These are phyloP conservation scores for Blastobotrys arbuscula DNA, from an alignment of 1,139 yeast species.

Conservation along the genomic window DNA sequence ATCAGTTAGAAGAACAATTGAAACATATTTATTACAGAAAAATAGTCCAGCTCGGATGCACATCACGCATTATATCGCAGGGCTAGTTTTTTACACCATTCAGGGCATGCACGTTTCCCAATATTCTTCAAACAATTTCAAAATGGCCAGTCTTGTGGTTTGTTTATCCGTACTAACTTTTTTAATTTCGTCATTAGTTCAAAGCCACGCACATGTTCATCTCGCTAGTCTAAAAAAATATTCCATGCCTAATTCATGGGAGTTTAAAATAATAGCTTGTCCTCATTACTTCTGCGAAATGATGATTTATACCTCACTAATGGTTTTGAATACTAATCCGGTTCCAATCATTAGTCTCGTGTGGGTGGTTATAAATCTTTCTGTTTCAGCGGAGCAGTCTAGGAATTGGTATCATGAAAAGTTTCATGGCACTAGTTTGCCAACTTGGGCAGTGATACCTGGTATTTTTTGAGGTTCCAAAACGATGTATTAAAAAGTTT, in stretches of 20 bases:
- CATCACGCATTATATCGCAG: conserved; percentile 69
- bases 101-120: conserved; percentile 29
- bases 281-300: conserved; percentile 84
- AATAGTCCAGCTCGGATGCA: conserved; percentile 59
- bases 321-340: conserved; percentile 24
- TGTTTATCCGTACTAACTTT: conserved; percentile 16
- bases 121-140: no score
- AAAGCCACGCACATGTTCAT: conserved; percentile 52
- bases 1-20: conserved; percentile 57
- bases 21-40: conserved; percentile 49
- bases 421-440: conserved; percentile 25
- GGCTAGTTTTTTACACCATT: conserved; percentile 57
- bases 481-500: neutral
- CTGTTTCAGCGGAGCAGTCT: conserved; percentile 59
- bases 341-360: conserved; percentile 29
- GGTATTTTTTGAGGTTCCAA: conserved; percentile 16
- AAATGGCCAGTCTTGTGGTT: no score
- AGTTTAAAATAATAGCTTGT: conserved; percentile 52
- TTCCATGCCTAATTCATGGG: conserved; percentile 50
- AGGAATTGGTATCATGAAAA: conserved; percentile 38
- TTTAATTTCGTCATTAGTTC: conserved; percentile 48
- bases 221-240: conserved; percentile 62
- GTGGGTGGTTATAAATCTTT: conserved; percentile 61
- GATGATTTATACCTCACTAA: conserved; percentile 48
- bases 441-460: conserved; percentile 29